These are phyloP conservation scores for Myriangium duriaei DNA, from an alignment of 2,329 filamentous ascomycete genomes.

Conservation along the genomic window DNA sequence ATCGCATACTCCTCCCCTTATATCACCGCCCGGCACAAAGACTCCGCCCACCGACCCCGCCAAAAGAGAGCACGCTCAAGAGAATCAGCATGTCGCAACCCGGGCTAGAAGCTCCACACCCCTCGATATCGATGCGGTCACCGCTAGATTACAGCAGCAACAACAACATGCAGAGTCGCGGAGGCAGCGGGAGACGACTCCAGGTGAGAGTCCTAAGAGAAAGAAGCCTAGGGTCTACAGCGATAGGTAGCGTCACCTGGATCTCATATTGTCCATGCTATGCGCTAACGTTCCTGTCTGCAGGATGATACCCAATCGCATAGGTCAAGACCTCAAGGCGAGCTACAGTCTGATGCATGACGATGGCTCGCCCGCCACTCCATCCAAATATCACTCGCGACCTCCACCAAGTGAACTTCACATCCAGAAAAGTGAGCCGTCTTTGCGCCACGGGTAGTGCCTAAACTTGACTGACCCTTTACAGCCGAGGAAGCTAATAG, in stretches of 20 bases:
- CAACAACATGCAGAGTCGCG: slow-evolving; percentile 49
- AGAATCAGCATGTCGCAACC: slow-evolving; percentile 13
- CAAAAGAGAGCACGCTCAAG: slow-evolving; percentile 27
- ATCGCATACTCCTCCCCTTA: slow-evolving; percentile 32
- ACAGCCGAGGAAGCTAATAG: slow-evolving; percentile 84
- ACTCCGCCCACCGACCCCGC: slow-evolving; percentile 46
- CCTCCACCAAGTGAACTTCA: slow-evolving; percentile 81
- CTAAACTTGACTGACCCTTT: neutral
- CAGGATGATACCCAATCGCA: slow-evolving; percentile 90
- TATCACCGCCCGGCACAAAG: slow-evolving; percentile 46
- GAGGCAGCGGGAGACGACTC: slow-evolving; percentile 48
- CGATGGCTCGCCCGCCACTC: slow-evolving; percentile 83
- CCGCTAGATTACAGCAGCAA: slow-evolving; percentile 48
- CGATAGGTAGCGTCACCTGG: slow-evolving; percentile 27
- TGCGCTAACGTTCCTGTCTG: neutral
- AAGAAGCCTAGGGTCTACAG: slow-evolving; percentile 58
- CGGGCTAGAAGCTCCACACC: slow-evolving; percentile 36
- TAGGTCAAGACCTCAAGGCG: slow-evolving; percentile 84
- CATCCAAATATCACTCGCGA: slow-evolving; percentile 72
- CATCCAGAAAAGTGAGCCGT: slow-evolving; percentile 70
- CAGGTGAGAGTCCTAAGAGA: slow-evolving; percentile 52
- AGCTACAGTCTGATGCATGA: slow-evolving; percentile 88
- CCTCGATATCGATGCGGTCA: slow-evolving; percentile 46
- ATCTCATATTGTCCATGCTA: slow-evolving; percentile 1
- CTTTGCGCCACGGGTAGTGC: no score